Base-by-base conservation (phyloP, 768 basidiomycete genomes). In the Chiua virens region DNA sequence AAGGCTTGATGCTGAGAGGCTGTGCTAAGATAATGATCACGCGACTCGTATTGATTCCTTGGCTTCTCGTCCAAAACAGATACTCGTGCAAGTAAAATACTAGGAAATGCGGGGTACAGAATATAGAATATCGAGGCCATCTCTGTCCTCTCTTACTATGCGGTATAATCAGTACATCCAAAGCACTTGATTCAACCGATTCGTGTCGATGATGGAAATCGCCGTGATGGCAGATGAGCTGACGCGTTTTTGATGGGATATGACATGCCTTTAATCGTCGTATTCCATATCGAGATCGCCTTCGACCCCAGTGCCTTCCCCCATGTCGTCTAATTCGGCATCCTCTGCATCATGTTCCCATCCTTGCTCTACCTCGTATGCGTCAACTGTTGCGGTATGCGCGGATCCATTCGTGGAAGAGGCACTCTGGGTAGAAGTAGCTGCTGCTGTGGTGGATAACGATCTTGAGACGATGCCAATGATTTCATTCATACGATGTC, bases 261-360 rank as follows among this genome's bases (percentile, higher is more conserved):
- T 28, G 25, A 5, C 3, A 21, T 22, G 27, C 13, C 21, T 39
- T 47, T 39, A 80, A 45, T 82, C 79, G 50, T 83, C 82, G 3
- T 85, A 52, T 32, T 65, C 82, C 69, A 85, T 76, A 54, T 86
- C 87, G 45, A 89, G 72, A 63, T 89, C 86, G 5, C 84, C 87
- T 63, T 88, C 84, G 2, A 87, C 68, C 10, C 85, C 85, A 9
- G 67, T 75, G 6, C 87, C 87, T 52, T 83, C 82, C 1, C 85
- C 87, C 5, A 71, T 69, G 58, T 88, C 86, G 49, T 87, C 86
- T 50, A 83, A 87, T 6, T 78, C 72, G 17, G 73, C 67, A n/a
- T 81, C 82, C 37, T 81, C 79, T 25, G 64, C 73, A 18, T 74
- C 74, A 30, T 71, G 63, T 9, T 62, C 63, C 70, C 64, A 66